Percentiles rank a stretch among this genome's conserved stretches.
phyloP scores from a whole-genome alignment of 2,329 filamentous ascomycete species.

The Aspergillus versicolor region DNA sequence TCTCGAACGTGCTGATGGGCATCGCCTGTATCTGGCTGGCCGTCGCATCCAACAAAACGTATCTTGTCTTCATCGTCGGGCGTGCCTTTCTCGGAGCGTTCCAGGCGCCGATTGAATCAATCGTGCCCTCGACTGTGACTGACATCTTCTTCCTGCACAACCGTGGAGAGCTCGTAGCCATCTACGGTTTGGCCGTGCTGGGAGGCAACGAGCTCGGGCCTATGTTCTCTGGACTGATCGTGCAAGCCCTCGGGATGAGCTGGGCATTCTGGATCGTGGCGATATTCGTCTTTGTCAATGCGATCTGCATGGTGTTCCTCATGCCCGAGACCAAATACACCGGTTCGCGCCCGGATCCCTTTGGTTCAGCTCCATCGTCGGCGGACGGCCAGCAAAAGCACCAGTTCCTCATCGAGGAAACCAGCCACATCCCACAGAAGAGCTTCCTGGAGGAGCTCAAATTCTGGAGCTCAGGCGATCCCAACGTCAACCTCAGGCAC shows the following conservation, averaged over 20 bases:
- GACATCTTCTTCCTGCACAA: conserved; percentile 6
- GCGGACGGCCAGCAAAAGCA: neutral
- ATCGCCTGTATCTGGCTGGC: neutral
- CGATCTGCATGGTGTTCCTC: conserved; percentile 3
- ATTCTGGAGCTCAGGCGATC: neutral
- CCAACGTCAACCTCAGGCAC: neutral
- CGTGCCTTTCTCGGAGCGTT: neutral
- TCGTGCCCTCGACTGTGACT: neutral
- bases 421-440: neutral
- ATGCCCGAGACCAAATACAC: conserved; percentile 5
- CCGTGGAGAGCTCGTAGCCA: neutral
- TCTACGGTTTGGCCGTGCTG: neutral
- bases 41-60: neutral
- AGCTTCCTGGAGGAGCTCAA: neutral
- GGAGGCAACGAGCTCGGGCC: conserved; percentile 3
- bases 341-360: neutral
- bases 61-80: neutral
- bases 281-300: conserved; percentile 2
- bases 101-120: neutral
- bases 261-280: conserved; percentile 8
- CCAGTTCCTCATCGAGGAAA: neutral
- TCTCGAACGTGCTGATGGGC: neutral
- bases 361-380: neutral
- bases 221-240: conserved; percentile 5
- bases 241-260: conserved; percentile 2